phyloP scores from a whole-genome alignment of 2,329 filamentous ascomycete genomes.

The Proliferodiscus dingleyae region DNA sequence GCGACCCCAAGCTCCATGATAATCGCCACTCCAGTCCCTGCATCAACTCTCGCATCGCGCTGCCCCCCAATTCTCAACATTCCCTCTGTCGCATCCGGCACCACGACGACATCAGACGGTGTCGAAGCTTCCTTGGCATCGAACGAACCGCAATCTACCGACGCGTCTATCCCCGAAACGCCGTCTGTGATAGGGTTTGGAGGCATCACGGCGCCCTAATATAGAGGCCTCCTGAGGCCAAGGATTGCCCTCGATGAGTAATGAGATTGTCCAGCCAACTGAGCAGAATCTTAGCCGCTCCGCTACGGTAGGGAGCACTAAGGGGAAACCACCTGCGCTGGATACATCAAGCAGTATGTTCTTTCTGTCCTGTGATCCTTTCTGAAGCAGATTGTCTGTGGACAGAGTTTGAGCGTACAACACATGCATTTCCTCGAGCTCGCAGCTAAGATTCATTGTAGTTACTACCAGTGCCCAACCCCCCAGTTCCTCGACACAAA shows the following conservation, averaged over 20 bases:
- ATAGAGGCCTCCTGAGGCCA: conserved; percentile 12
- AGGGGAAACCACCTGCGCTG: conserved; percentile 29
- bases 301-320: conserved; percentile 27
- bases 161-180: conserved; percentile 19
- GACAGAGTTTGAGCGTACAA: neutral
- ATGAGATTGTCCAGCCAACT: conserved; percentile 32
- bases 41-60: conserved; percentile 21
- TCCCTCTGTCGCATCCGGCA: conserved; percentile 11
- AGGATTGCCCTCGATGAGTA: conserved; percentile 34
- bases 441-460: conserved; percentile 22
- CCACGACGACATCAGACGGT: conserved; percentile 13
- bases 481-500: conserved; percentile 28
- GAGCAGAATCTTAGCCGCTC: conserved; percentile 31
- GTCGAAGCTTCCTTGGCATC: conserved; percentile 12
- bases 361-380: neutral
- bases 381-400: neutral
- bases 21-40: conserved; percentile 11
- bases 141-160: conserved; percentile 11
- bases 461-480: conserved; percentile 26
- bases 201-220: conserved; percentile 8
- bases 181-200: conserved; percentile 1
- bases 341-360: conserved; percentile 30
- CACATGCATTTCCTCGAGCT: neutral
- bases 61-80: conserved; percentile 9
- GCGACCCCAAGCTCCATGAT: conserved; percentile 7